Percentiles rank a stretch among this genome's conserved stretches.
phyloP scores from a whole-genome alignment of 768 basidiomycete species.

The Lanmaoa pseudosensibilis region DNA sequence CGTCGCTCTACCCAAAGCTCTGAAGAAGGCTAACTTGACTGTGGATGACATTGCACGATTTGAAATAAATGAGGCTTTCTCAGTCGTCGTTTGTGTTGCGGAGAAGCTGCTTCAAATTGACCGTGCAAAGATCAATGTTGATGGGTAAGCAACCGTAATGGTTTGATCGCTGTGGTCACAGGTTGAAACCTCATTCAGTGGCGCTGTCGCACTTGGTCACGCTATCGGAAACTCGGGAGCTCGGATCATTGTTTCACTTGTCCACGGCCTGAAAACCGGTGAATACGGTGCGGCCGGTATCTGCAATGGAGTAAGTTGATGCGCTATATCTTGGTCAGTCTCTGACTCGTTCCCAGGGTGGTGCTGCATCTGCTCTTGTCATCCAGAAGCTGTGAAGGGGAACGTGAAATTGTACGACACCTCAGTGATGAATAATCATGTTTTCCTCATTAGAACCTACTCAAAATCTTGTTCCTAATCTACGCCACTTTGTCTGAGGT shows the following conservation, averaged over 20 bases:
- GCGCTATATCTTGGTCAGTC: conserved; percentile 2
- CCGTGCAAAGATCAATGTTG: conserved; percentile 84
- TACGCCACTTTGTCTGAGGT: conserved; percentile 7
- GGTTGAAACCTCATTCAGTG: conserved; percentile 49
- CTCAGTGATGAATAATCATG: conserved; percentile 15
- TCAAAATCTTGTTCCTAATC: conserved; percentile 1
- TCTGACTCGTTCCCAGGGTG: conserved; percentile 57
- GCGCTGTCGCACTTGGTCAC: conserved; percentile 94
- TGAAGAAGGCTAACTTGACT: conserved; percentile 83
- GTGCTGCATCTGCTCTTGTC: conserved; percentile 88
- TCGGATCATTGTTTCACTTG: conserved; percentile 89
- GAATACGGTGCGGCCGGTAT: conserved; percentile 95
- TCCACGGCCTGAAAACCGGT: conserved; percentile 88
- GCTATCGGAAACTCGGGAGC: conserved; percentile 96
- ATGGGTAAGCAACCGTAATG: conserved; percentile 57
- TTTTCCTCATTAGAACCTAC: conserved; percentile 9
- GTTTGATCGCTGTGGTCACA: conserved; percentile 2
- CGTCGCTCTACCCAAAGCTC: conserved; percentile 82
- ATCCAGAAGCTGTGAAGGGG: conserved; percentile 75
- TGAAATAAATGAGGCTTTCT: conserved; percentile 98
- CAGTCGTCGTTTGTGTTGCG: conserved; percentile 86
- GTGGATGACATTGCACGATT: conserved; percentile 85
- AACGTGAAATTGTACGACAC: conserved; percentile 17
- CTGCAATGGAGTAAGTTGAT: conserved; percentile 85
- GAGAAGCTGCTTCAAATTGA: conserved; percentile 86